These are phyloP conservation scores for Globisporangium okanoganense DNA, from an alignment of 352 stramenopile species.

Conservation along the genomic window DNA sequence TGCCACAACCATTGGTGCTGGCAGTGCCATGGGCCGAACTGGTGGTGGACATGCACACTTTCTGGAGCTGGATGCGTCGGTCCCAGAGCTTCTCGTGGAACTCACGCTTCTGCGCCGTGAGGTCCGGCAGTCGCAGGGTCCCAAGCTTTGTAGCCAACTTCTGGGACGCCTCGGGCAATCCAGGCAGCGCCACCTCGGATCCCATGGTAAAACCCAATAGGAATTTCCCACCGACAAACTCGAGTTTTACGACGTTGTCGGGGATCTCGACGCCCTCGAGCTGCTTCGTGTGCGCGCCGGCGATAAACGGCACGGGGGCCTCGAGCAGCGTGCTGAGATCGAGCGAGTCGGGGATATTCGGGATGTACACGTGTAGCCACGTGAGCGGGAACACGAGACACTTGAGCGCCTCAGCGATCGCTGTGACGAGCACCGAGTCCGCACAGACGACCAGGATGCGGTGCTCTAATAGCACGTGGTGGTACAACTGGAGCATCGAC, in stretches of 20 bases:
- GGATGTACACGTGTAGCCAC: conserved; percentile 56
- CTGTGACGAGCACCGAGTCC: conserved; percentile 38
- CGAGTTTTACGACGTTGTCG: conserved; percentile 37
- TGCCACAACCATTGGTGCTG: background rate
- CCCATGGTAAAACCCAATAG: conserved; percentile 12
- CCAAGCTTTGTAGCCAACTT: conserved; percentile 15
- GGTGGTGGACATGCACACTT: conserved; percentile 28
- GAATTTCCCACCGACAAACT: conserved; percentile 27
- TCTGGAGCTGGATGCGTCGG: conserved; percentile 44
- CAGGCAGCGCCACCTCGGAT: conserved; percentile 4
- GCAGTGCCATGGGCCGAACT: background rate
- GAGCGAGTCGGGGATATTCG: conserved; percentile 41
- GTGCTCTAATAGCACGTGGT: conserved; percentile 50
- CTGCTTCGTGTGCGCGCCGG: conserved; percentile 32
- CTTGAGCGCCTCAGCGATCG: conserved; percentile 43
- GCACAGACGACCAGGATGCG: conserved; percentile 38
- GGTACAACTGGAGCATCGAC: conserved; percentile 30
- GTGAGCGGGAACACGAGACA: conserved; percentile 39
- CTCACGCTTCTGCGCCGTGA: conserved; percentile 28
- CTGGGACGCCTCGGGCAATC: conserved; percentile 15
- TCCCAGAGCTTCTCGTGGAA: conserved; percentile 44
- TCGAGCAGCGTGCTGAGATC: conserved; percentile 50
- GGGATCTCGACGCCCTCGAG: conserved; percentile 28
- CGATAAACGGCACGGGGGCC: conserved; percentile 49
- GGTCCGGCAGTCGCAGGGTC: conserved; percentile 22